Conservation (phyloP, 768 basidiomycete species). For the Lanmaoa rubissima region DNA sequence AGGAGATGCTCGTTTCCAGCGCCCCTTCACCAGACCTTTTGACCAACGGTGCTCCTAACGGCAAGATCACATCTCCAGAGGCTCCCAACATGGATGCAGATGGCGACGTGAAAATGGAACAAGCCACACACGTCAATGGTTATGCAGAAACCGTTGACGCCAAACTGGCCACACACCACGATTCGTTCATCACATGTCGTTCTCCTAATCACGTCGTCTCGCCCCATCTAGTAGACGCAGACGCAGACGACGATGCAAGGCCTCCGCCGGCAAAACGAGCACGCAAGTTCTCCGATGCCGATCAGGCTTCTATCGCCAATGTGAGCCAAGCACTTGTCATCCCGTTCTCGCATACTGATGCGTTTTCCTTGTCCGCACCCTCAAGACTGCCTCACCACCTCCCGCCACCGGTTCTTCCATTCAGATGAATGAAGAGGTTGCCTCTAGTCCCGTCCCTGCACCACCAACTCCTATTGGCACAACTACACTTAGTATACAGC, state of each 20-base stretch:
- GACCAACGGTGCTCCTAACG: slow-evolving; percentile 13
- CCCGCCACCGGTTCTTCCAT: slow-evolving; percentile 49
- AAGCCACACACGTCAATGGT: slow-evolving; percentile 25
- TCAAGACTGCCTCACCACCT: slow-evolving; percentile 74
- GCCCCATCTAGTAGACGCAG: slow-evolving; percentile 26
- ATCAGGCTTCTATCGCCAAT: slow-evolving; percentile 70
- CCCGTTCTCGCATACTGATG: slow-evolving; percentile 53
- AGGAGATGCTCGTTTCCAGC: slow-evolving; percentile 14
- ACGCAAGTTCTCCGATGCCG: slow-evolving; percentile 71
- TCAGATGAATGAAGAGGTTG: slow-evolving; percentile 30
- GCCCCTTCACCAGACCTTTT: slow-evolving; percentile 12
- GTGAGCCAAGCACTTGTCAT: slow-evolving; percentile 57
- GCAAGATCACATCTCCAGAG: slow-evolving; percentile 35
- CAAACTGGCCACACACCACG: slow-evolving; percentile 24
- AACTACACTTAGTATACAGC: slow-evolving; percentile 57
- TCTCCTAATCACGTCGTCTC: slow-evolving; percentile 33
- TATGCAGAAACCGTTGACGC: slow-evolving; percentile 9
- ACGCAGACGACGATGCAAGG: slow-evolving; percentile 47
- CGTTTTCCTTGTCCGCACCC: slow-evolving; percentile 19
- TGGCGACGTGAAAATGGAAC: slow-evolving; percentile 34
- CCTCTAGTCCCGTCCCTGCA: slow-evolving; percentile 15
- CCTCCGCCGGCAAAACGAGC: slow-evolving; percentile 85
- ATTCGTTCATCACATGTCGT: slow-evolving; percentile 34
- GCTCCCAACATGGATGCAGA: slow-evolving; percentile 21
- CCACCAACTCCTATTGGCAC: slow-evolving; percentile 7